Base-by-base conservation (phyloP, 208 protist genomes). In the Endotrypanum monterogeii region DNA sequence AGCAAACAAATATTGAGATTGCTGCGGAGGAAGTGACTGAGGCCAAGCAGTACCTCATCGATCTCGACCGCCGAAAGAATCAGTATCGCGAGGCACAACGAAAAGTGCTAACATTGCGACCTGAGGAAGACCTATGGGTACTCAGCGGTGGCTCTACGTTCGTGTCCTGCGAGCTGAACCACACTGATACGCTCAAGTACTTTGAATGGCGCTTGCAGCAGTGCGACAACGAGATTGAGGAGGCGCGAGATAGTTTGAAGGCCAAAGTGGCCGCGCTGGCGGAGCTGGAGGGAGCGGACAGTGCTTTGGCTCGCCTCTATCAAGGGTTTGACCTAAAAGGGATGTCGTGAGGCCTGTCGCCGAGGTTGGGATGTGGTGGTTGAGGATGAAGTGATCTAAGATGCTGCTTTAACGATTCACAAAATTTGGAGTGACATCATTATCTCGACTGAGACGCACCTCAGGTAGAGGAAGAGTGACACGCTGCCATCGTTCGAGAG, bases 131-230 rank as follows among this genome's bases (percentile, higher is more conserved):
- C 37, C 16, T 94, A 9, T 96, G 86, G 85, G 54, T 96, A 18
- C 83, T 96, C 6, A 93, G 92, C 70, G 88, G 85, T 57, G 89
- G 86, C 14, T 89, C 83, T 48, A 93, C 90, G 16, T 94, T 96
- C 81, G 92, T 96, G 11, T 84, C 72, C 20, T 92, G 88, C 52
- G 85, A 94, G 67, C 73, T 96, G 41, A 74, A 72, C 62, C 71
- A 82, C 71, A 35, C 71, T 30, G 83, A 82, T 41, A 91, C 88
- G 20, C 71, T 93, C 12, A 71, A 77, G 65, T 94, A 83, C 73
- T 77, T 96, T 18, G 83, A 87, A 12, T 89, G 86, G 86, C 85
- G 83, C 44, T 76, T 93, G 58, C 71, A 73, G 57, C 70, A 83
- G 73, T 85, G 82, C 50, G 87, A 90, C 46, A 77, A 83, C 39